Evolutionary conservation across 129 eudicot species (phyloP).

Genomic region (Saussurea involucrata): DNA sequence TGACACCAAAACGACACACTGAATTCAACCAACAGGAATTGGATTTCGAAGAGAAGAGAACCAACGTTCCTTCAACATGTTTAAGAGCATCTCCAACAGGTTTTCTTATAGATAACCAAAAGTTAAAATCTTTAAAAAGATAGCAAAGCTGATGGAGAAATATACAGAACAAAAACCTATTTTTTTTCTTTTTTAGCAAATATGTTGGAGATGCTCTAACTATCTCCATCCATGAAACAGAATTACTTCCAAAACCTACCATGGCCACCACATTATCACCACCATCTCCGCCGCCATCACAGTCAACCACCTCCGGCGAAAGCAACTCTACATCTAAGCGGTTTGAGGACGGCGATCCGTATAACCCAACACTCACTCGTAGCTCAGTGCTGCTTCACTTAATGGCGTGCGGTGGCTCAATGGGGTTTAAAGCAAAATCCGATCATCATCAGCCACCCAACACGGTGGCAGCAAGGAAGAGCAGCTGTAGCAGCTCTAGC

Average conservation of each 20-base stretch:
- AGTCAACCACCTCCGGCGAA: constrained; percentile 45
- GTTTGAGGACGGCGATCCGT: constrained; percentile 57
- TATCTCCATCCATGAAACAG: constrained; percentile 28
- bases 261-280: constrained; percentile 20
- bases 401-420: constrained; percentile 74
- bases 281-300: constrained; percentile 32
- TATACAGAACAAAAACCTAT: too few species aligned
- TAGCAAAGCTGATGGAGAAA: too few species aligned
- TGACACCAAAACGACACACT: constrained; percentile 34
- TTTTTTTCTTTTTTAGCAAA: too few species aligned
- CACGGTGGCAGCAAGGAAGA: constrained; percentile 33
- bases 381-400: constrained; percentile 61
- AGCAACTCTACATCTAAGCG: constrained; percentile 34
- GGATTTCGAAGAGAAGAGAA: constrained; percentile 45
- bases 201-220: constrained; percentile 8
- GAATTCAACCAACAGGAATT: constrained; percentile 36
- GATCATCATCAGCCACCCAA: constrained; percentile 12
- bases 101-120: too few species aligned
- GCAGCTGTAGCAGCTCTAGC: constrained; percentile 35
- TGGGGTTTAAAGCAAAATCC: constrained; percentile 49
- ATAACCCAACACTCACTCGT: constrained; percentile 44
- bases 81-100: too few species aligned
- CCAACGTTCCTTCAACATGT: constrained; percentile 41
- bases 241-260: constrained; percentile 21
- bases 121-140: too few species aligned